Base-by-base conservation (phyloP, 2,329 filamentous ascomycete species). In the Scolecobasidium constrictum region DNA sequence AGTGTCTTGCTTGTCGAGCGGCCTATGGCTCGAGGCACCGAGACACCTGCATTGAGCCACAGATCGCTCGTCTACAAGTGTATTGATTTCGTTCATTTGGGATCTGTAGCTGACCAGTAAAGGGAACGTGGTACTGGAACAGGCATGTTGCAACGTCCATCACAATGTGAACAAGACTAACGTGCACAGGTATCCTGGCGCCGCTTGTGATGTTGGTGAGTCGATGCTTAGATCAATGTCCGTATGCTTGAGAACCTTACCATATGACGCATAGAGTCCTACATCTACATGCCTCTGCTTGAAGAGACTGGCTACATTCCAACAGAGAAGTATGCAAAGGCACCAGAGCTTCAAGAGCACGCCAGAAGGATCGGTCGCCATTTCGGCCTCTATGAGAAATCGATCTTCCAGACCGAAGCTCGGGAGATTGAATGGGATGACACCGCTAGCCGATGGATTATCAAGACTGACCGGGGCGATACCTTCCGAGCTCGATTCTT, bases 231-330 rank as follows among this genome's bases (percentile, higher is more conserved):
- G 9, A 31, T 31, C 15, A n/a, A 31, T 15, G 15, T 31, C 9
- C 9, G 15, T 15, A n/a, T 31, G 9, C 26, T 31, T 31, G 15
- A 20, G 5, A 4, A 2, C 20, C 15, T 6, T 6, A 20, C 28
- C 5, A 38, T 6, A 12, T n/a, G 28, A 15, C 7, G 5, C 7
- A 18, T n/a, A 44, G 75, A 80, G 55, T 62, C 64, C 37, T 77
- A 72, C 48, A 61, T 67, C 12, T 79, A 78, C 50, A 57, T 78
- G 58, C 73, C 74, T 2, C 54, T 76, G 5, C 62, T 78, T 3
- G 74, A 78, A 44, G 72, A 78, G 54, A 75, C 64, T 3, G 68
- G 66, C 0, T 78, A 76, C 50, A 67, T 78, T 53, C 77, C 77
- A 0, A 69, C 61, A 13, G 61, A 72, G 35, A 64, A 64, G 34